Percentiles rank a stretch among this genome's conserved stretches.
Conservation (phyloP, 352 stramenopile species). For the Phytophthora pistaciae region DNA sequence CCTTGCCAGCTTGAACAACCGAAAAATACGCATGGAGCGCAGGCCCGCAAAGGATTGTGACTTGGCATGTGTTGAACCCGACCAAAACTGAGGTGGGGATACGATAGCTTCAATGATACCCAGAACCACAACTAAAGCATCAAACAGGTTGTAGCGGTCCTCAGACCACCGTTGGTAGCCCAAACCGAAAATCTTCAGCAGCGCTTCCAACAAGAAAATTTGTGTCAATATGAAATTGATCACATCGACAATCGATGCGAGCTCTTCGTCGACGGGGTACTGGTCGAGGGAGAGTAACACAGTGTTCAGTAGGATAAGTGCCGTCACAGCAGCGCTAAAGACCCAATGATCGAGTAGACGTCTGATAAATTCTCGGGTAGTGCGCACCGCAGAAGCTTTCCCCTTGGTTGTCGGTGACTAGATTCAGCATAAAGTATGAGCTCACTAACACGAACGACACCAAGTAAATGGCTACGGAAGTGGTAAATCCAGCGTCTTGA, state of each 20-base stretch:
- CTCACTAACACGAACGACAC: constrained; percentile 87
- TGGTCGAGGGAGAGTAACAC: constrained; percentile 84
- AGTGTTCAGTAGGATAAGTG: constrained; percentile 86
- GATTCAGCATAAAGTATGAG: constrained; percentile 92
- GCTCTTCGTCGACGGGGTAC: constrained; percentile 56
- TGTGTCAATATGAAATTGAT: constrained; percentile 71
- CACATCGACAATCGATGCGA: constrained; percentile 48
- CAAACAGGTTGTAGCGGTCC: constrained; percentile 87
- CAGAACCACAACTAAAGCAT: constrained; percentile 70
- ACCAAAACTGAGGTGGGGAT: constrained; percentile 45
- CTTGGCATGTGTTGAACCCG: constrained; percentile 15
- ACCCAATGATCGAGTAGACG: constrained; percentile 51
- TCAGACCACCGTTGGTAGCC: constrained; percentile 55
- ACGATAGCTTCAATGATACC: constrained; percentile 52
- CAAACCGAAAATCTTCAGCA: constrained; percentile 80
- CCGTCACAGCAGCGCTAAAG: constrained; percentile 60
- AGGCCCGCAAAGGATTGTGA: constrained; percentile 72
- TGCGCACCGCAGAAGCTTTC: constrained; percentile 10
- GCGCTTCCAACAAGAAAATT: constrained; percentile 57
- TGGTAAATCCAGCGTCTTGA: constrained; percentile 56
- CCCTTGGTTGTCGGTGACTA: constrained; percentile 35
- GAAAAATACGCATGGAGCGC: constrained; percentile 89
- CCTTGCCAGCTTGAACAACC: constrained; percentile 92
- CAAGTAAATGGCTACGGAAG: constrained; percentile 77
- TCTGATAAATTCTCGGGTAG: constrained; percentile 26